These are phyloP conservation scores for Tanacetum coccineum DNA, from an alignment of 129 eudicot species.

Conservation along the genomic window DNA sequence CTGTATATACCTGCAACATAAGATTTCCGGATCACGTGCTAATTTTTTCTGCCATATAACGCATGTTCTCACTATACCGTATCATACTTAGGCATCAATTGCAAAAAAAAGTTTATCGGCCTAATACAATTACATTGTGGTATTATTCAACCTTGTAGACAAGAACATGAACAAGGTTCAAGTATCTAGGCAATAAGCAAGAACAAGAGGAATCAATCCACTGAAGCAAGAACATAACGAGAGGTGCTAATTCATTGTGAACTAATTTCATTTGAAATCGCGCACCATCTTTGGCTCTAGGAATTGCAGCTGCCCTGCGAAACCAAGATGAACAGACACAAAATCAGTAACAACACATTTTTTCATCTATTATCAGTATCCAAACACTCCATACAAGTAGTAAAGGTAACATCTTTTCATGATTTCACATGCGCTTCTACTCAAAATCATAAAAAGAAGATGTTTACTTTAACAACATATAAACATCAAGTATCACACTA, in stretches of 20 bases:
- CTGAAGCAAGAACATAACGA: constrained; percentile 60
- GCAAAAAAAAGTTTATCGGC: not conserved
- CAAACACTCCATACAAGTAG: too few species aligned
- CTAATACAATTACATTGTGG: not conserved
- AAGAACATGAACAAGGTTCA: constrained; percentile 64
- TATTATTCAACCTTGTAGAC: constrained; percentile 71
- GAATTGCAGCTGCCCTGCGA: constrained; percentile 90
- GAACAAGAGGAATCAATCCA: constrained; percentile 85
- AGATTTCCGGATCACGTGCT: not conserved
- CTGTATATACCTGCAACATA: constrained; percentile 56
- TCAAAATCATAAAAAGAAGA: constrained; percentile 15
- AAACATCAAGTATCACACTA: constrained; percentile 17
- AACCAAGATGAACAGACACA: constrained; percentile 17
- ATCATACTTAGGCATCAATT: not conserved
- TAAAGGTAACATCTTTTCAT: too few species aligned
- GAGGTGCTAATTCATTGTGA: constrained; percentile 66
- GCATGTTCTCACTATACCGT: not conserved
- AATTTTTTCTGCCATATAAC: not conserved
- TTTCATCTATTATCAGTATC: not conserved
- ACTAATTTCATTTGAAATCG: constrained; percentile 79
- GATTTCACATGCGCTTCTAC: not conserved
- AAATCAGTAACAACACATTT: not conserved
- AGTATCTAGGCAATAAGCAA: constrained; percentile 62
- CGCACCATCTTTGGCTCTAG: constrained; percentile 74
- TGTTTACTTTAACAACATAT: constrained; percentile 11